Evolutionary conservation across 345 rosid genomes (phyloP).

Genomic region (Aurinia saxatilis): DNA sequence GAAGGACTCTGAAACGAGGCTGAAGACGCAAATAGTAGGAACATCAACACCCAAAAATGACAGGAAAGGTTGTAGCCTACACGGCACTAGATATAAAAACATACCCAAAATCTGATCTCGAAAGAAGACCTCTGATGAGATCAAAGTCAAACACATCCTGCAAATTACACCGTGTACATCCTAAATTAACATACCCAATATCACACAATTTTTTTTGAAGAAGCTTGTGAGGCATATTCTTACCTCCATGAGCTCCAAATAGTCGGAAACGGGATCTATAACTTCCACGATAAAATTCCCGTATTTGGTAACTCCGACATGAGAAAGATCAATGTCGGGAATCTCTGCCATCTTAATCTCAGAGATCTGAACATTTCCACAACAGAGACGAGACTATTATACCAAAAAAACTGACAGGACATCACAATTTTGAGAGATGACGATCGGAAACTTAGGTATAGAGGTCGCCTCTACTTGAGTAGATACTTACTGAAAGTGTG

Average conservation of each 20-base stretch:
- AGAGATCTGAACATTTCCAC: slow-evolving; percentile 51
- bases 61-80: neutral
- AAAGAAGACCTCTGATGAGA: slow-evolving; percentile 70
- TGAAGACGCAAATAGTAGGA: slow-evolving; percentile 3
- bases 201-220: neutral
- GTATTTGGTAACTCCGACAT: slow-evolving; percentile 52
- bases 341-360: slow-evolving; percentile 82
- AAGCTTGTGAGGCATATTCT: slow-evolving; percentile 13
- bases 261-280: slow-evolving; percentile 83
- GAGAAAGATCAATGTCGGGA: slow-evolving; percentile 74
- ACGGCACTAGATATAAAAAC: slow-evolving; percentile 5
- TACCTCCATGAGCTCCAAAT: slow-evolving; percentile 91
- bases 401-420: neutral
- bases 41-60: neutral
- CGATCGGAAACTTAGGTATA: neutral
- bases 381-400: slow-evolving; percentile 6
- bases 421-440: neutral
- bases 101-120: slow-evolving; percentile 71
- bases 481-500: slow-evolving; percentile 81
- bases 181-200: slow-evolving; percentile 6
- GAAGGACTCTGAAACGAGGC: neutral
- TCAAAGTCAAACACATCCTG: slow-evolving; percentile 88
- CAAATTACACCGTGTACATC: slow-evolving; percentile 31
- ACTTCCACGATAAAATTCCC: slow-evolving; percentile 80
- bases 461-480: neutral